A percentile compares a stretch with the other conserved stretches of the same genome.
These are phyloP conservation scores for Schwanniomyces sp. DNA, from an alignment of 805 yeast genomes.

Conservation along the genomic window DNA sequence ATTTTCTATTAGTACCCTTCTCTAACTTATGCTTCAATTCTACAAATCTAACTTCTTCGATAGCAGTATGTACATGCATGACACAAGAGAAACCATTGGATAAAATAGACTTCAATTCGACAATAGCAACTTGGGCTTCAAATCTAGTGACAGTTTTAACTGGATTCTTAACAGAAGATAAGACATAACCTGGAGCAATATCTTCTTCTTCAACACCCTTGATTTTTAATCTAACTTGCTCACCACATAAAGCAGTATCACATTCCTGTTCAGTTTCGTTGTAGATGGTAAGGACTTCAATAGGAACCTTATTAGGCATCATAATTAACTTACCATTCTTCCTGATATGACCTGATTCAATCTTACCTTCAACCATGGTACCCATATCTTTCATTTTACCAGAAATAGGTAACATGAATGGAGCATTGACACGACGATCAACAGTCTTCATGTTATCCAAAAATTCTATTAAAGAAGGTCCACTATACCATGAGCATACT, in stretches of 20 bases:
- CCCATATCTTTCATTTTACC: slow-evolving; percentile 97
- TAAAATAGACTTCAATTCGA: slow-evolving; percentile 90
- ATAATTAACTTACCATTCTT: slow-evolving; percentile 72
- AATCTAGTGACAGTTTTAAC: slow-evolving; percentile 87
- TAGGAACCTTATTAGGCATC: slow-evolving; percentile 87
- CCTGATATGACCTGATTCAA: slow-evolving; percentile 91
- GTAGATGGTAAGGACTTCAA: slow-evolving; percentile 85
- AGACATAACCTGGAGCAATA: slow-evolving; percentile 84
- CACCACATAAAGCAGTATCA: slow-evolving; percentile 89
- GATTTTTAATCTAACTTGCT: slow-evolving; percentile 90
- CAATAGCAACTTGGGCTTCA: slow-evolving; percentile 96
- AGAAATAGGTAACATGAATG: slow-evolving; percentile 95
- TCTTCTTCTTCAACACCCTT: slow-evolving; percentile 98
- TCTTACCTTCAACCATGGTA: slow-evolving; percentile 96
- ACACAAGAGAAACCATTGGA: slow-evolving; percentile 97
- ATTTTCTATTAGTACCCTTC: slow-evolving; percentile 94
- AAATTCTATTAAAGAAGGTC: slow-evolving; percentile 89
- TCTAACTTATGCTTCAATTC: slow-evolving; percentile 89
- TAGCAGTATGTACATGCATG: slow-evolving; percentile 98
- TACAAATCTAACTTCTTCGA: slow-evolving; percentile 86
- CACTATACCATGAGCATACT: slow-evolving; percentile 89
- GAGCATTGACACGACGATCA: slow-evolving; percentile 86
- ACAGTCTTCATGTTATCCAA: slow-evolving; percentile 79
- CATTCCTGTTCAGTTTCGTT: slow-evolving; percentile 97
- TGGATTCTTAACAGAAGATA: slow-evolving; percentile 83